Conservation (phyloP, 2,329 filamentous ascomycete genomes). For the Gliomastix tumulicola region DNA sequence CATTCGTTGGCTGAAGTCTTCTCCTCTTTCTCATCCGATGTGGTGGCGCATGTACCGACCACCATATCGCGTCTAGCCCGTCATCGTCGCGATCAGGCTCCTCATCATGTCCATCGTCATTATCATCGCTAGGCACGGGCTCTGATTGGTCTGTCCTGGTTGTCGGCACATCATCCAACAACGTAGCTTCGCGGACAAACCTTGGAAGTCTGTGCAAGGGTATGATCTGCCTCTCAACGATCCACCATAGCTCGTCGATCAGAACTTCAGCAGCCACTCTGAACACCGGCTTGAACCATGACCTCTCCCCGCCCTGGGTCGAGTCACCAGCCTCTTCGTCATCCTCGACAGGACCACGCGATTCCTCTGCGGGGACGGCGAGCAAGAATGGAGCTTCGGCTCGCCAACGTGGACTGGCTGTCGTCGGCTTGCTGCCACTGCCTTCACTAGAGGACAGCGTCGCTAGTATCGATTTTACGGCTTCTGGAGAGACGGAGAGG, state of each 20-base stretch:
- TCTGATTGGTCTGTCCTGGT: too few species aligned
- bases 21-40: neutral
- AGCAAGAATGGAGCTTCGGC: neutral
- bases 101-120: neutral
- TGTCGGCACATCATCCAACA: neutral
- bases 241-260: slow-evolving; percentile 7
- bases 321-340: neutral
- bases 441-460: neutral
- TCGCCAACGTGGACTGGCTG: neutral
- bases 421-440: neutral
- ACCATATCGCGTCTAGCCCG: neutral
- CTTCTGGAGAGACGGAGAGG: neutral
- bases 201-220: neutral
- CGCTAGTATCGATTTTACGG: neutral
- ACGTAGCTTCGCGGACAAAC: neutral
- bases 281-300: slow-evolving; percentile 8
- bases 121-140: neutral
- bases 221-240: slow-evolving; percentile 2
- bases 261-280: slow-evolving; percentile 11
- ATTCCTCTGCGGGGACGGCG: neutral
- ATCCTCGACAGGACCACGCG: neutral
- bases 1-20: too few species aligned
- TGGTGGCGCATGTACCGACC: neutral
- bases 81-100: neutral
- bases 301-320: neutral